Evolutionary conservation across 1,139 yeast species (phyloP), one percentile per base, ranked within the genome.

Genomic region (Meyerozyma smithsonii): DNA sequence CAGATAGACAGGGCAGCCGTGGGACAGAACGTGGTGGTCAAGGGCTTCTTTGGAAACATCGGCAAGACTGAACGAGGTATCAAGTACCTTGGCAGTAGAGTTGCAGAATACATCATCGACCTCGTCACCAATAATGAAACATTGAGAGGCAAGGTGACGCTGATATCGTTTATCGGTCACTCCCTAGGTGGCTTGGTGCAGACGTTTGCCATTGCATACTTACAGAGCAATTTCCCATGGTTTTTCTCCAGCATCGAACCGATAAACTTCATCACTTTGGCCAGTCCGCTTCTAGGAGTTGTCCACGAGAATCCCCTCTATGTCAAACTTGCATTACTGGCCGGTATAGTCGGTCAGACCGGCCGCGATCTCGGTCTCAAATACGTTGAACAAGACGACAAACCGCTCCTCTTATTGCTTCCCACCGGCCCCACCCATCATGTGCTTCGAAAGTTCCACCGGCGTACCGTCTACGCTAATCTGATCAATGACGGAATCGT

Each of bases 131-230:
- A 63, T 30, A 69, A 73, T 35, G 61, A 60, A 21, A 43, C 42
- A 4, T 58, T 61, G 3, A 39, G 62, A 49, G 49, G 46, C 4
- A 64, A 66, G 35, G 75, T 84, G 1, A 56, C 59, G 1, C 81
- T 77, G 50, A 81, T 92, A 3, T 89, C 97, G 1, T 90, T 92
- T 51, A 70, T 94, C 26, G 96, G 92, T 1, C 98, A 92, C 60
- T 90, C 97, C 0, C 65, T 92, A 24, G 98, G 98, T 24, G 98
- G 98, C 0, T 67, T 87, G 35, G 83, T 85, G 3, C 97, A 92
- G 60, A 79, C 94, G 0, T 92, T 88, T 67, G 94, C 97, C 1
- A 76, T 92, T 35, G 95, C 96, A 0, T 88, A 88, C 56, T 73
- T 85, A 25, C 75, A 80, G 36, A 71, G 75, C 38, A 81, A 79